phyloP scores from a whole-genome alignment of 169 alveolate species.

The Plasmodium knowlesi region DNA sequence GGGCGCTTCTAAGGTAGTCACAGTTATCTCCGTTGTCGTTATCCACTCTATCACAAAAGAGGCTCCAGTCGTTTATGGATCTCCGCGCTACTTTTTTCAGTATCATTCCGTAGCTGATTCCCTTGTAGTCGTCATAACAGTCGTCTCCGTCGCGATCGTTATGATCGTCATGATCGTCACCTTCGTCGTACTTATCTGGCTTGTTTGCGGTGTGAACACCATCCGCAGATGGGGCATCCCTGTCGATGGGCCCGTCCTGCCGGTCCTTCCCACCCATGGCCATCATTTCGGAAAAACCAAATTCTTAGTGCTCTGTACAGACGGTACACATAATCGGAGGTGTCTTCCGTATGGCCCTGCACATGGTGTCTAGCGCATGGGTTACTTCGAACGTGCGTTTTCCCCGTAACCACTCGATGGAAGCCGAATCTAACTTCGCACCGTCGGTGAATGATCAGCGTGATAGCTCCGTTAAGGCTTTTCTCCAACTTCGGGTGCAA shows the following conservation, averaged over 20 bases:
- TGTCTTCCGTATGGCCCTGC: neutral
- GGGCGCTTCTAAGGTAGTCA: slow-evolving; percentile 40
- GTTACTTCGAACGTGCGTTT: neutral
- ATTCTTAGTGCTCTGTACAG: neutral
- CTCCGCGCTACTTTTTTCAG: slow-evolving; percentile 28
- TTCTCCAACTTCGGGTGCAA: neutral
- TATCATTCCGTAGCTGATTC: slow-evolving; percentile 19
- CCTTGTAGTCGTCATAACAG: slow-evolving; percentile 25
- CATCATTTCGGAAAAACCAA: neutral
- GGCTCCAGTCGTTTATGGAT: slow-evolving; percentile 52
- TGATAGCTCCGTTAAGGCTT: neutral
- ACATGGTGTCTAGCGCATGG: neutral
- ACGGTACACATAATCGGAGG: neutral
- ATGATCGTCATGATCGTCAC: slow-evolving; percentile 13
- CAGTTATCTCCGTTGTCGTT: slow-evolving; percentile 40
- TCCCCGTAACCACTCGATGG: neutral
- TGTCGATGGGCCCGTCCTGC: neutral
- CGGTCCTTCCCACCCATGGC: neutral
- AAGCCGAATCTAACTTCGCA: neutral
- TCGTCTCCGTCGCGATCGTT: slow-evolving; percentile 27
- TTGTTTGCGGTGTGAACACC: neutral
- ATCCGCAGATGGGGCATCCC: neutral
- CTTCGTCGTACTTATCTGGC: neutral
- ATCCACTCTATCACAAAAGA: slow-evolving; percentile 43
- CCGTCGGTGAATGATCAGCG: neutral